Percentiles rank a stretch among this genome's conserved stretches.
These are phyloP conservation scores for Talaromyces trachyspermus DNA, from an alignment of 495 filamentous ascomycete species.

Conservation along the genomic window DNA sequence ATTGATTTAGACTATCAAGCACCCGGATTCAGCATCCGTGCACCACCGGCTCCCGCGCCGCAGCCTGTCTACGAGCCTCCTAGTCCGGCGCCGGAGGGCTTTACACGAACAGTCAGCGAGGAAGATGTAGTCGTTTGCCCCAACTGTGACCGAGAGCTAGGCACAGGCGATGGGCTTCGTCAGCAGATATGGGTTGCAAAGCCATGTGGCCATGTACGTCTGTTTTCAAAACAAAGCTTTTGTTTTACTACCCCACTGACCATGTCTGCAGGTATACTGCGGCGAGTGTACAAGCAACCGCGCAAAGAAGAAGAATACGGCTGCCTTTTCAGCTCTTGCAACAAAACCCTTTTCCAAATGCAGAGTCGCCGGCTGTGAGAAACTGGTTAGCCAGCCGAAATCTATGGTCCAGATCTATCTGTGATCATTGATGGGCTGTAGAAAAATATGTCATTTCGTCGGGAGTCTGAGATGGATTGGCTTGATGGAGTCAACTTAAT, in stretches of 20 bases:
- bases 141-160: constrained; percentile 62
- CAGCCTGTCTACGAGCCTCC: constrained; percentile 49
- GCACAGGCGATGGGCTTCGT: constrained; percentile 49
- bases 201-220: constrained; percentile 68
- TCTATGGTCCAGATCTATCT: constrained; percentile 45
- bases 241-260: not conserved
- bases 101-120: constrained; percentile 55
- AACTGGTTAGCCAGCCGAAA: constrained; percentile 24
- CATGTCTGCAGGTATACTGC: constrained; percentile 56
- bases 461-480: not conserved
- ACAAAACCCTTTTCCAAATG: constrained; percentile 43
- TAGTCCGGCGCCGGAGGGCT: constrained; percentile 49
- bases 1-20: constrained; percentile 20
- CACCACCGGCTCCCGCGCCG: constrained; percentile 13
- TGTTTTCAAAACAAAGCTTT: not conserved
- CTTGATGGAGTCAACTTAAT: not conserved
- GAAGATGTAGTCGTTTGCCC: constrained; percentile 63
- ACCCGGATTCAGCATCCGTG: constrained; percentile 21
- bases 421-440: too few relatives aligned
- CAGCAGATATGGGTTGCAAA: constrained; percentile 68
- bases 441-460: not conserved
- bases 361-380: constrained; percentile 42
- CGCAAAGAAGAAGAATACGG: constrained; percentile 28
- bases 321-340: constrained; percentile 8
- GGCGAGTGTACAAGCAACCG: constrained; percentile 56